A percentile compares a stretch with the other conserved stretches of the same genome.
phyloP scores from a whole-genome alignment of 805 yeast genomes.

The Spathaspora hagerdaliae region DNA sequence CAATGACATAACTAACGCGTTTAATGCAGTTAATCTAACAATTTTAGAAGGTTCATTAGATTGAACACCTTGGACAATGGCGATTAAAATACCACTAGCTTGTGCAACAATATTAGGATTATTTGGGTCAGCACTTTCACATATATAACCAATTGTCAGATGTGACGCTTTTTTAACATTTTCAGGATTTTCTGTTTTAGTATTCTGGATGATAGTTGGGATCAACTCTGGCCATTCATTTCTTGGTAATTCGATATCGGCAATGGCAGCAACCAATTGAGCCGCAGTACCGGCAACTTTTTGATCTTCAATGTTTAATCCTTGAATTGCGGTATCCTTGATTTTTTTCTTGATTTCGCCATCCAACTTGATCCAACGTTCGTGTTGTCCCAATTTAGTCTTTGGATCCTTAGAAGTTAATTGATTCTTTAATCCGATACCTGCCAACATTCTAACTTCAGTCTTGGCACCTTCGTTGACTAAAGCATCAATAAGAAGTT shows the following conservation, averaged over 20 bases:
- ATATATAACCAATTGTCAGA: constrained; percentile 89
- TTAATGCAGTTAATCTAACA: constrained; percentile 86
- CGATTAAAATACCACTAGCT: constrained; percentile 88
- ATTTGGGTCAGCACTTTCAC: constrained; percentile 87
- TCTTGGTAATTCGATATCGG: constrained; percentile 89
- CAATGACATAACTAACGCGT: constrained; percentile 86
- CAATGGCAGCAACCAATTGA: constrained; percentile 93
- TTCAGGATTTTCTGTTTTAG: constrained; percentile 72
- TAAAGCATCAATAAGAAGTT: constrained; percentile 65
- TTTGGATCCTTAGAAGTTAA: constrained; percentile 72
- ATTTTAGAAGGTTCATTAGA: constrained; percentile 65
- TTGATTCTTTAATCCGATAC: constrained; percentile 81
- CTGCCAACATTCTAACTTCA: constrained; percentile 91
- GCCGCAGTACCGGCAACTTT: constrained; percentile 88
- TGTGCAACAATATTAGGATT: constrained; percentile 75
- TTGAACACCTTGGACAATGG: constrained; percentile 96
- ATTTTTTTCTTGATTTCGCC: constrained; percentile 54
- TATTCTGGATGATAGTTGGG: constrained; percentile 78
- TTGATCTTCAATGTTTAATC: constrained; percentile 62
- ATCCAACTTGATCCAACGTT: constrained; percentile 72
- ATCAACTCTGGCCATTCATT: constrained; percentile 87
- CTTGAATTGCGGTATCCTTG: constrained; percentile 54
- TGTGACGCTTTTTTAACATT: constrained; percentile 83
- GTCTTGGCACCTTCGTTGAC: constrained; percentile 59
- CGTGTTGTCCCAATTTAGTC: constrained; percentile 55